Base-by-base conservation (phyloP, 768 basidiomycete genomes). In the Lactifluus subvellereus region DNA sequence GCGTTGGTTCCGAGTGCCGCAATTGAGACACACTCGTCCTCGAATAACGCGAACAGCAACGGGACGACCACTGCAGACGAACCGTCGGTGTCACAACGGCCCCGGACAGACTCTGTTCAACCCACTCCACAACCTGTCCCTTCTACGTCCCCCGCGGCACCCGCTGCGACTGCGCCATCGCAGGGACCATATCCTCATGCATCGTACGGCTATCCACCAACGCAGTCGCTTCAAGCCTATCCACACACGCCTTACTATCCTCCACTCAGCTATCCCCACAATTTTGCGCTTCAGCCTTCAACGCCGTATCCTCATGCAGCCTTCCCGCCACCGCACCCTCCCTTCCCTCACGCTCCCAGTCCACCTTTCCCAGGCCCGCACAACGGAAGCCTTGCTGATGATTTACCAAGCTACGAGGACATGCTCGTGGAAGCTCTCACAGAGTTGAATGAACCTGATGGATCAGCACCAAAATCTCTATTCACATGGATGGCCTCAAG, bases 401-500 rank as follows among this genome's bases (percentile, higher is more conserved):
- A 91, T 68, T 78, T 94, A 54, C 91, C 91, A 7, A 89, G 87
- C 66, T 94, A 94, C 61, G 91, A 94, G 70, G 91, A 94, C 65
- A 94, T 94, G 92, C 89, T 94, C 18, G 88, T 87, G 11, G 88
- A 89, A 70, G 91, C 90, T 0, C 75, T 94, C 30, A 74, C 77
- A 14, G 87, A 86, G 59, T 79, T 82, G 48, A 77, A 75, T 7
- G 89, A 91, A 61, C 78, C 84, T 1, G 88, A 94, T 51, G 92
- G 92, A 18, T 82, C 83, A 59, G 86, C 86, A 7, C 92, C 92
- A n/a, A 93, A 90, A 72, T 84, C 85, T 63, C 70, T 94, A 35
- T 94, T 91, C 71, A 76, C 82, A 6, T 91, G 88, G 88, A 94
- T 94, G 88, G 86, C 86, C 4, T 77, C 82, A 35, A 81, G 83